These are phyloP conservation scores for Aspergillus texensis DNA, from an alignment of 2,329 filamentous ascomycete species.

Conservation along the genomic window DNA sequence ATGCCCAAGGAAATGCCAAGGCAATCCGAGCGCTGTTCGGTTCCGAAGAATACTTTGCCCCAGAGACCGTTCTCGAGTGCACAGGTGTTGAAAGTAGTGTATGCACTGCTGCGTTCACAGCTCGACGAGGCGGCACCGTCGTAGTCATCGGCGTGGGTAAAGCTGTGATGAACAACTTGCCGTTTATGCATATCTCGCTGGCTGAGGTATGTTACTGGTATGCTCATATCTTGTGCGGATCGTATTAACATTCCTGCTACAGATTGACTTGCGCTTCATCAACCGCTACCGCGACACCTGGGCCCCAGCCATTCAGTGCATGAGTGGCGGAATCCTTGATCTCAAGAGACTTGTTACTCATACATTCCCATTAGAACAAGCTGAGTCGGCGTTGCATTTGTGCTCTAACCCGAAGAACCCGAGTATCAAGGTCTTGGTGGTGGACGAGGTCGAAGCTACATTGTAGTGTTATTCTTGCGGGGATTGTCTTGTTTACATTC, in stretches of 20 bases:
- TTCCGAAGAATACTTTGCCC: slow-evolving; percentile 57
- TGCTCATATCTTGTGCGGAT: background rate
- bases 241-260: background rate
- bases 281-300: slow-evolving; percentile 72
- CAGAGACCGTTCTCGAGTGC: slow-evolving; percentile 64
- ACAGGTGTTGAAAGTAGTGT: slow-evolving; percentile 68
- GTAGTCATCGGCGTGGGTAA: slow-evolving; percentile 68
- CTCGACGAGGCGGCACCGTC: slow-evolving; percentile 60
- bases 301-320: slow-evolving; percentile 65
- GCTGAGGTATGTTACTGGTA: slow-evolving; percentile 47
- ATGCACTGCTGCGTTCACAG: slow-evolving; percentile 60
- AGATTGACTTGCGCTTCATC: slow-evolving; percentile 71
- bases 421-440: slow-evolving; percentile 64
- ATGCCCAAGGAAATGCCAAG: slow-evolving; percentile 54
- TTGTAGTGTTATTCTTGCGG: background rate
- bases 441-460: slow-evolving; percentile 50
- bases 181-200: slow-evolving; percentile 67
- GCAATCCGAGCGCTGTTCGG: slow-evolving; percentile 60
- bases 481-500: background rate
- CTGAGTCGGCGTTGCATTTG: slow-evolving; percentile 59
- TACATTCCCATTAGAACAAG: slow-evolving; percentile 63
- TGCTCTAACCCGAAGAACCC: slow-evolving; percentile 56
- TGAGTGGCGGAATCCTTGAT: slow-evolving; percentile 63
- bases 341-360: slow-evolving; percentile 66
- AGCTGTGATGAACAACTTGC: slow-evolving; percentile 65